These are phyloP conservation scores for Nicotiana benthamiana DNA, from an alignment of 257 asterid species.

Conservation along the genomic window DNA sequence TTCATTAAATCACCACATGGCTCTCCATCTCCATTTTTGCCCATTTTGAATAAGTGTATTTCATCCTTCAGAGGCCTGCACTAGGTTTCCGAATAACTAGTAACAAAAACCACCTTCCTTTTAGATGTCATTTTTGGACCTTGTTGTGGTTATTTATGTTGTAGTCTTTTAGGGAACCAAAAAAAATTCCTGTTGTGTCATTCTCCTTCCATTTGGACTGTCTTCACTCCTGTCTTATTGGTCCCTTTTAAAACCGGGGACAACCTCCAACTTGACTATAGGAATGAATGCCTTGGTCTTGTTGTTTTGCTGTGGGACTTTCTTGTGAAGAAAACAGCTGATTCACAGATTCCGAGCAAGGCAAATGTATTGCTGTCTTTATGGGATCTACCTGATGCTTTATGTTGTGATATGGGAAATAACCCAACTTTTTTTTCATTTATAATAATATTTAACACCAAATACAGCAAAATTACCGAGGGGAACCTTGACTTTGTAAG, in stretches of 20 bases:
- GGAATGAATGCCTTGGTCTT: slow-evolving; percentile 34
- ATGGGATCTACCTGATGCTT: slow-evolving; percentile 22
- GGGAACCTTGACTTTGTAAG: slow-evolving; percentile 23
- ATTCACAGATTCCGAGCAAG: slow-evolving; percentile 23
- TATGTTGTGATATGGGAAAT: slow-evolving; percentile 28
- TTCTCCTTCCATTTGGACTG: slow-evolving; percentile 35
- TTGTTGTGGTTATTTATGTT: slow-evolving; percentile 28
- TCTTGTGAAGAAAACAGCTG: slow-evolving; percentile 27
- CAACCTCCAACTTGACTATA: slow-evolving; percentile 31
- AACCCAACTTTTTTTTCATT: background rate
- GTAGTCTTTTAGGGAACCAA: slow-evolving; percentile 22
- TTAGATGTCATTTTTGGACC: slow-evolving; percentile 26
- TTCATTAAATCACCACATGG: background rate
- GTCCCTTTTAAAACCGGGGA: slow-evolving; percentile 18
- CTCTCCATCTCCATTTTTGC: background rate
- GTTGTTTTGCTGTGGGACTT: slow-evolving; percentile 42
- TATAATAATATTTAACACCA: slow-evolving; percentile 3
- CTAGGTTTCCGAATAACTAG: slow-evolving; percentile 20
- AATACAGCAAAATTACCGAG: slow-evolving; percentile 22
- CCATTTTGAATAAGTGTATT: slow-evolving; percentile 27
- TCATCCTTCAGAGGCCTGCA: slow-evolving; percentile 8
- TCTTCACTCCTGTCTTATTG: slow-evolving; percentile 18
- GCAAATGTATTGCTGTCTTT: slow-evolving; percentile 26
- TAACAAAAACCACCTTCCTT: slow-evolving; percentile 10
- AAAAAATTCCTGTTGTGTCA: slow-evolving; percentile 20